Percentiles rank a stretch among this genome's conserved stretches.
These are phyloP conservation scores for Metschnikowia koreensis DNA, from an alignment of 805 yeast genomes.

Conservation along the genomic window DNA sequence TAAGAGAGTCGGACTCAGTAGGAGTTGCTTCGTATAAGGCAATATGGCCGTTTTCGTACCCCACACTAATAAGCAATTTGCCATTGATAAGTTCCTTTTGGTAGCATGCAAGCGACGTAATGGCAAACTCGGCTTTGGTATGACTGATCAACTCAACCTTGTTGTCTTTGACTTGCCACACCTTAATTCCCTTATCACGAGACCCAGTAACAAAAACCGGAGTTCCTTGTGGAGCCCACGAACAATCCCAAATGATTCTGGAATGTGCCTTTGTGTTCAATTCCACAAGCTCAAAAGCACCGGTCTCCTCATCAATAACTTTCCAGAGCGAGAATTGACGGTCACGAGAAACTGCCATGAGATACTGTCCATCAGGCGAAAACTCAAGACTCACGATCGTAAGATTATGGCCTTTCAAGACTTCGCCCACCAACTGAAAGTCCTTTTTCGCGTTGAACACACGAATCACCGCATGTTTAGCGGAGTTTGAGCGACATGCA, in stretches of 20 bases:
- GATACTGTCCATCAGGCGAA: constrained; percentile 60
- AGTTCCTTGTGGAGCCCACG: constrained; percentile 63
- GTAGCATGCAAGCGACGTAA: constrained; percentile 64
- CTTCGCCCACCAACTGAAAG: constrained; percentile 44
- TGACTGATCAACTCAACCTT: constrained; percentile 35
- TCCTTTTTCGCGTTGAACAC: constrained; percentile 63
- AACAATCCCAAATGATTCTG: constrained; percentile 93
- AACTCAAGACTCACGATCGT: constrained; percentile 84
- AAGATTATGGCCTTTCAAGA: constrained; percentile 67
- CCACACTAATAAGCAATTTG: constrained; percentile 50
- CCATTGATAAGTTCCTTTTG: constrained; percentile 24
- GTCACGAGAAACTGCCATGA: constrained; percentile 85
- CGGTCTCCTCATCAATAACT: constrained; percentile 23
- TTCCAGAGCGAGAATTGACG: constrained; percentile 80
- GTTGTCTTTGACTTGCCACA: constrained; percentile 55
- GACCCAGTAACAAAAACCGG: constrained; percentile 74
- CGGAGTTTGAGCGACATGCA: constrained; percentile 85
- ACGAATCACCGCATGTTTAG: constrained; percentile 82
- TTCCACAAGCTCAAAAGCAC: constrained; percentile 39
- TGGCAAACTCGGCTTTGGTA: constrained; percentile 52
- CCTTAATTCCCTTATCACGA: constrained; percentile 75
- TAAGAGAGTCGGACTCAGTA: constrained; percentile 19
- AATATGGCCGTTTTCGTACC: constrained; percentile 68
- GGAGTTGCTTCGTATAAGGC: constrained; percentile 34
- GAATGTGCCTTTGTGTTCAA: constrained; percentile 74